phyloP scores from a whole-genome alignment of 192 early-diverging fungal species.

The Backusella circina region DNA sequence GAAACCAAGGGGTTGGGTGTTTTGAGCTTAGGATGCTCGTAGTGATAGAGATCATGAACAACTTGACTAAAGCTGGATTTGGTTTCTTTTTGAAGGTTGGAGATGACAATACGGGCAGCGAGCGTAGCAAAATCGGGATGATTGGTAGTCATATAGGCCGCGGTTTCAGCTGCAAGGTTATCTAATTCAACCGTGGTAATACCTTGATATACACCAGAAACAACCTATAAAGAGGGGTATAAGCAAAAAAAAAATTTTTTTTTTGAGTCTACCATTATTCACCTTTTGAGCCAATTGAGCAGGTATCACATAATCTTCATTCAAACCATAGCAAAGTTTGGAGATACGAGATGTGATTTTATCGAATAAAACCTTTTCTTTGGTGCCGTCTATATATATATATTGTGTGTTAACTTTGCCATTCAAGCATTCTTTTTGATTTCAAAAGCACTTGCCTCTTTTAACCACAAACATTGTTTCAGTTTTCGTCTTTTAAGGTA shows the following conservation, averaged over 20 bases:
- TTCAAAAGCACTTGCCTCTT: conserved; percentile 28
- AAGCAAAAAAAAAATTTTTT: not conserved
- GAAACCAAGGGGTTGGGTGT: conserved; percentile 86
- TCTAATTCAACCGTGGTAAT: conserved; percentile 96
- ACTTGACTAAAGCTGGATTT: conserved; percentile 76
- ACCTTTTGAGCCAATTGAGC: conserved; percentile 91
- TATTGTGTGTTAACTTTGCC: not conserved
- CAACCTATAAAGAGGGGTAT: conserved; percentile 48
- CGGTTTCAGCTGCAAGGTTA: conserved; percentile 95
- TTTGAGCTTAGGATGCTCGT: conserved; percentile 81
- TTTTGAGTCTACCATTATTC: not conserved
- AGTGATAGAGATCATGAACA: conserved; percentile 78
- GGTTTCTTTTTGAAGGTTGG: conserved; percentile 89
- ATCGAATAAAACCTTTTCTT: conserved; percentile 88
- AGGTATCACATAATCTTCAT: conserved; percentile 89
- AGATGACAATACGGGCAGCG: conserved; percentile 93
- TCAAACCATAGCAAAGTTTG: conserved; percentile 93
- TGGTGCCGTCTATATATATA: conserved; percentile 55
- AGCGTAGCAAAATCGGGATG: conserved; percentile 97
- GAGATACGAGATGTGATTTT: conserved; percentile 90
- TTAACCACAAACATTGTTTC: conserved; percentile 39
- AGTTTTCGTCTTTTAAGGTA: not conserved
- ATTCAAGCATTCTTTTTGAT: not conserved
- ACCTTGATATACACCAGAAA: conserved; percentile 94
- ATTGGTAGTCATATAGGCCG: conserved; percentile 80